Evolutionary conservation across 345 rosid genomes (phyloP), one percentile per base, ranked within the genome.

Genomic region (Erucastrum elatum): DNA sequence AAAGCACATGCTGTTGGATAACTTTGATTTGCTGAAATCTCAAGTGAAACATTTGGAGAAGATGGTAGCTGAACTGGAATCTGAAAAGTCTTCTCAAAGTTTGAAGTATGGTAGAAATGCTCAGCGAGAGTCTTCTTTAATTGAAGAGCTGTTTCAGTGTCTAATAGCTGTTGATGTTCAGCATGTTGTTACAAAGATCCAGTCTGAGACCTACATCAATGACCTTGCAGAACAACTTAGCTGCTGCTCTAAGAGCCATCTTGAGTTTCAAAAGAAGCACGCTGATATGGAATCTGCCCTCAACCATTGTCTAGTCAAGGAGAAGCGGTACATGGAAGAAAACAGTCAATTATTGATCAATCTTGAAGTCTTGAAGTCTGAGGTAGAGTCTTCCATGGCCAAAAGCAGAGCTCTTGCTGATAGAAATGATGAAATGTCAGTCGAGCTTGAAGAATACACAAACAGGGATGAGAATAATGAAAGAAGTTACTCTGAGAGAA

Each of bases 131-230:
- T 76, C 80, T 59, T 60, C 80, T 71, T 56, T 59, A 6, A 76
- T 71, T 16, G 83, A 76, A 34, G 83, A 81, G 17, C 75, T 92
- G 88, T 78, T 84, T 29, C 88, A 84, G 81, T 65, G 25, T 72
- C 75, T 82, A 77, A 74, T 90, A 74, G 89, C 88, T 82, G 79
- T 89, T 15, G 92, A 93, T 84, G 76, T 90, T 64, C 74, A 75
- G 53, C 71, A 80, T 71, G 58, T 79, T 81, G 86, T 87, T 79
- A 81, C 84, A 55, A 84, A 85, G 80, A 72, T 72, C 79, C 96
- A 87, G 75, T 89, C 82, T 70, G 86, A 84, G 77, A 70, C 79
- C 41, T 80, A 82, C 76, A 75, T 85, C 61, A 79, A 78, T 73
- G 88, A 86, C 69, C 83, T 89, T 68, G 82, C 76, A 78, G 83